phyloP scores from a whole-genome alignment of 768 basidiomycete genomes.

The Tricholoma sp. region DNA sequence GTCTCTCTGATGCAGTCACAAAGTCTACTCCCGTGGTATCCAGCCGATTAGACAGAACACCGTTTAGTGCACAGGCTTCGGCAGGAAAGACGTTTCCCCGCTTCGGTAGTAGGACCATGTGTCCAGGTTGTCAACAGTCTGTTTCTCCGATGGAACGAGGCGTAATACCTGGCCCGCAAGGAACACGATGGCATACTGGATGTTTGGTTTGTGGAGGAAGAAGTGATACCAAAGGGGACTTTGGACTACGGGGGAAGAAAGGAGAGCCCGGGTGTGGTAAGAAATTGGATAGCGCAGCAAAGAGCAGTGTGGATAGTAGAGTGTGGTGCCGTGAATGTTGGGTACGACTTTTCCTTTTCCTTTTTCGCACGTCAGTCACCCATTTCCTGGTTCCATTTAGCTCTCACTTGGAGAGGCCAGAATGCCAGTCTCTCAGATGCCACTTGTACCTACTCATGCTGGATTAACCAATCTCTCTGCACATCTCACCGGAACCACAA shows the following conservation, averaged over 20 bases:
- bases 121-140: conserved; percentile 68
- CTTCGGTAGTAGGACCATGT: conserved; percentile 56
- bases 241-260: conserved; percentile 33
- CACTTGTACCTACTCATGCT: conserved; percentile 41
- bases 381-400: conserved; percentile 27
- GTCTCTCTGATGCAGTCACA: conserved; percentile 4
- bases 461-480: conserved; percentile 37
- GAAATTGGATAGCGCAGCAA: conserved; percentile 78
- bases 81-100: conserved; percentile 36
- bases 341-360: conserved; percentile 37
- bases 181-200: conserved; percentile 71
- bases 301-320: conserved; percentile 59
- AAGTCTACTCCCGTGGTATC: conserved; percentile 16
- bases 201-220: conserved; percentile 84
- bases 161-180: conserved; percentile 81
- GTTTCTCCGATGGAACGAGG: conserved; percentile 85
- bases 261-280: conserved; percentile 78
- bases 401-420: conserved; percentile 47
- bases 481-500: conserved; percentile 70
- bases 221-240: neutral
- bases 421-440: conserved; percentile 37
- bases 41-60: conserved; percentile 35
- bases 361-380: neutral
- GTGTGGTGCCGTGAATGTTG: conserved; percentile 86
- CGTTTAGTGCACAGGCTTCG: conserved; percentile 30